Evolutionary conservation across 352 stramenopile species (phyloP).

Genomic region (Globisporangium cederbergense): DNA sequence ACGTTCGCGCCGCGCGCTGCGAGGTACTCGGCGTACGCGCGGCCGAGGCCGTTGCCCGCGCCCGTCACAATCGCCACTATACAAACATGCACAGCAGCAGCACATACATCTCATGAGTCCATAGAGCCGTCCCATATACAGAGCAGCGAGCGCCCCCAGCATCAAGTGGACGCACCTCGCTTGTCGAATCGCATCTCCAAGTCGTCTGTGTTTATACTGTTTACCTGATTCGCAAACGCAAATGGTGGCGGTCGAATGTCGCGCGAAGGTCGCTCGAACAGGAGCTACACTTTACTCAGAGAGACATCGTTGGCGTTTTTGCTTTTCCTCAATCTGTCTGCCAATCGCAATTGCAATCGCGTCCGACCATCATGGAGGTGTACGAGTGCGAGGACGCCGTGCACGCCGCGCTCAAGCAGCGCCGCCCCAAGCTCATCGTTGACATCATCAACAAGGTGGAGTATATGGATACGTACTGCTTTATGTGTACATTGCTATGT

Average conservation of each 20-base stretch:
- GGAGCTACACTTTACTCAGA: background rate
- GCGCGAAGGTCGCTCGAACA: slow-evolving; percentile 21
- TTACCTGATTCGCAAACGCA: background rate
- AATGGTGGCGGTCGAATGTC: slow-evolving; percentile 16
- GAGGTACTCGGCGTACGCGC: slow-evolving; percentile 80
- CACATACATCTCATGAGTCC: background rate
- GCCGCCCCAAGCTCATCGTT: slow-evolving; percentile 61
- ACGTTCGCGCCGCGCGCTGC: slow-evolving; percentile 61
- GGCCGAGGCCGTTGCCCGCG: slow-evolving; percentile 79
- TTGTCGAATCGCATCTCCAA: slow-evolving; percentile 48
- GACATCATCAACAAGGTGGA: slow-evolving; percentile 74
- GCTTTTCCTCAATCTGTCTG: background rate
- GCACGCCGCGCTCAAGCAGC: slow-evolving; percentile 64
- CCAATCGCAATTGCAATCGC: too few relatives aligned
- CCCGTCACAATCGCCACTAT: slow-evolving; percentile 85
- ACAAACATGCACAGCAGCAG: background rate
- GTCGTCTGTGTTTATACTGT: background rate
- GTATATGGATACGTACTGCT: background rate
- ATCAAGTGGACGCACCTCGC: slow-evolving; percentile 24
- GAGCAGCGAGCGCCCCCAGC: background rate
- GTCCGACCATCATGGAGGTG: slow-evolving; percentile 54
- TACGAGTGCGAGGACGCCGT: slow-evolving; percentile 80
- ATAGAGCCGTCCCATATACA: background rate
- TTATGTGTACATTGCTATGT: background rate
- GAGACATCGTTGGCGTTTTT: background rate